A percentile compares a stretch with the other conserved stretches of the same genome.
Conservation (phyloP, 768 basidiomycete species). For the Leucocoprinus leucothites region DNA sequence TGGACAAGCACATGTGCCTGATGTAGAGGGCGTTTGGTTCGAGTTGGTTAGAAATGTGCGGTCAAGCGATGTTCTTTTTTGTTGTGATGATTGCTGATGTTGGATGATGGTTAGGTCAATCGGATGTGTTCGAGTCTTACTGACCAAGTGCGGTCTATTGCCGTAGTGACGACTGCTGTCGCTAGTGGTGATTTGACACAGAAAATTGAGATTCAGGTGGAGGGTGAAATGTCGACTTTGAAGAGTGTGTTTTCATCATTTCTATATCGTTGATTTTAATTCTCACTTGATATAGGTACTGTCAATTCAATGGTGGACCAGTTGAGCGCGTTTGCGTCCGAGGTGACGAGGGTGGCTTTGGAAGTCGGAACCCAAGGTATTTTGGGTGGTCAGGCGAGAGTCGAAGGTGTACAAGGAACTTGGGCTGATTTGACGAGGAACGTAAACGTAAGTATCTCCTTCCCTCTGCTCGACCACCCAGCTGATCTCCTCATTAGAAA, state of each 20-base stretch:
- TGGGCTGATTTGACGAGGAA: conserved; percentile 90
- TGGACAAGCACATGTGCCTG: conserved; percentile 83
- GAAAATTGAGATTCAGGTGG: conserved; percentile 89
- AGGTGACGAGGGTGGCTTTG: conserved; percentile 78
- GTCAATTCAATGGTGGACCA: conserved; percentile 97
- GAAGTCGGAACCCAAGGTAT: conserved; percentile 92
- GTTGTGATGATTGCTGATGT: background rate
- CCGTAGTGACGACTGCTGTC: conserved; percentile 84
- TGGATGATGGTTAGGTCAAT: conserved; percentile 50
- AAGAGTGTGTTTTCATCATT: conserved; percentile 37
- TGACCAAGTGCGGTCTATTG: conserved; percentile 80
- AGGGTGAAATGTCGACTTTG: conserved; percentile 82
- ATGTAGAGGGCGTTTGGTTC: conserved; percentile 91
- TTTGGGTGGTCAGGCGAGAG: conserved; percentile 86
- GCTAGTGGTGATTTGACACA: conserved; percentile 89
- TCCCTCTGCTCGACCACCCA: background rate
- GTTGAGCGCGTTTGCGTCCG: conserved; percentile 80
- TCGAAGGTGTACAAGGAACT: conserved; percentile 89
- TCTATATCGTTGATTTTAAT: background rate
- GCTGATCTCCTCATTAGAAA: conserved; percentile 44
- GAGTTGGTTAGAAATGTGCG: conserved; percentile 74
- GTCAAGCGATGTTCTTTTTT: too few species aligned
- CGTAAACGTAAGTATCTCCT: conserved; percentile 66
- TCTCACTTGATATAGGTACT: conserved; percentile 39
- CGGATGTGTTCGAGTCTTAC: conserved; percentile 81